These are phyloP conservation scores for Phytopythium aichiense DNA, from an alignment of 352 stramenopile species.

Conservation along the genomic window DNA sequence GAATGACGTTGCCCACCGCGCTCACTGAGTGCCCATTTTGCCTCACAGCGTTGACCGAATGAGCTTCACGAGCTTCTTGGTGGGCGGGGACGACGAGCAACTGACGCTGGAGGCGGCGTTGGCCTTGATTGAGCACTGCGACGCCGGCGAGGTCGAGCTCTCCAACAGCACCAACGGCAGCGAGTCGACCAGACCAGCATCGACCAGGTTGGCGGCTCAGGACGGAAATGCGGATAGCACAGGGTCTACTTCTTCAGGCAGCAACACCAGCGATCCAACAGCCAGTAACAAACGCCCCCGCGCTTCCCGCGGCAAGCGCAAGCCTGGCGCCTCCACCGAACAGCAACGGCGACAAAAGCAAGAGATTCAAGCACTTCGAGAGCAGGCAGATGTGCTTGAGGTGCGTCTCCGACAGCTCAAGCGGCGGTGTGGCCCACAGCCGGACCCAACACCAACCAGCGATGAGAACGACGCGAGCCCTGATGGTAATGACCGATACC, in stretches of 20 bases:
- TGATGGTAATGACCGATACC: no score
- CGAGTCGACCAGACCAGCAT: neutral
- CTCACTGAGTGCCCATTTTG: no score
- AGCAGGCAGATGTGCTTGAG: conserved; percentile 24
- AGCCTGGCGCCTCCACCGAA: conserved; percentile 20
- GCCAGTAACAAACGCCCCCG: no score
- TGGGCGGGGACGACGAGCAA: conserved; percentile 10
- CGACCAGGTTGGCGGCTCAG: neutral
- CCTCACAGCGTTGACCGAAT: neutral
- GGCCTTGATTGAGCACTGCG: conserved; percentile 19
- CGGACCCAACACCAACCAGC: neutral
- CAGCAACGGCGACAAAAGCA: conserved; percentile 28
- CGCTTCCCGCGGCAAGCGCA: conserved; percentile 1
- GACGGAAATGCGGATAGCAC: neutral
- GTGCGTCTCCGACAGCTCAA: conserved; percentile 22
- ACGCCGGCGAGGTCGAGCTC: neutral
- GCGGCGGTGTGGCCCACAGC: neutral
- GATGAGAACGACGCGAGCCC: neutral
- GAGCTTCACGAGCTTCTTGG: conserved; percentile 12
- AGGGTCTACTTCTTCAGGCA: neutral
- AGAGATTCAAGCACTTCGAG: conserved; percentile 19
- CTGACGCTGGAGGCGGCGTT: conserved; percentile 18
- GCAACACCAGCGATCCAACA: conserved; percentile 4
- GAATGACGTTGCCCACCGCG: no score
- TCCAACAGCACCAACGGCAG: neutral